Base-by-base conservation (phyloP, 495 filamentous ascomycete genomes). In the Aspergillus bertholletiae region DNA sequence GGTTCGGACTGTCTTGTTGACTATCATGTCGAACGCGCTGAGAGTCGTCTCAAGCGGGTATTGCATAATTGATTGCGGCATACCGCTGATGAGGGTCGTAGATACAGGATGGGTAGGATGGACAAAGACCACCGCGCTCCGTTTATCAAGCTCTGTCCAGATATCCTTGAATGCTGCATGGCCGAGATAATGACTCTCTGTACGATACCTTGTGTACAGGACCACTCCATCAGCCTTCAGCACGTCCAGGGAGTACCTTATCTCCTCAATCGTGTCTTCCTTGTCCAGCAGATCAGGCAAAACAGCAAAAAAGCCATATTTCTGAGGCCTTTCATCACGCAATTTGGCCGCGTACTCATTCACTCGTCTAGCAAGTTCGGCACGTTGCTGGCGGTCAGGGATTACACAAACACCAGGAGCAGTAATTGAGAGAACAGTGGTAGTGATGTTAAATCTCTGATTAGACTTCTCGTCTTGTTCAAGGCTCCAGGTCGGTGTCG, bases 11-110 rank as follows among this genome's bases (percentile, higher is more conserved):
- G 59, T 69, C 1, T 63, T 55, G 13, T 43, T 60, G 18, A 65
- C 43, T 20, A 82, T 75, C 49, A 81, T 61, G 59, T 82, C 73
- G 15, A 75, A 54, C 5, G 79, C 80, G 3, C 77, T 58, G 0
- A 76, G 73, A 0, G 70, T 73, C 2, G 76, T 82, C 53, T 83
- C 81, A 34, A 79, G 78, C 3, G 79, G 74, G 52, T 72, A 82
- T 41, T 82, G 77, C 34, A 84, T 58, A 2, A 74, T 43, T 12
- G 79, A 76, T 60, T 71, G 69, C 4, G 73, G 70, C 0, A 83
- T 54, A 17, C 45, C 46, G 50, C 71, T 77, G 1, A 74, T 60
- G 0, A 49, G 51, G 5, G 39, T 63, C 3, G 67, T 67, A 37
- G 75, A 71, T 20, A 64, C 66, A 0, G 68, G 55, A 45, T 76